Evolutionary conservation across 768 basidiomycete species (phyloP).

Genomic region (Termitomyces sp.): DNA sequence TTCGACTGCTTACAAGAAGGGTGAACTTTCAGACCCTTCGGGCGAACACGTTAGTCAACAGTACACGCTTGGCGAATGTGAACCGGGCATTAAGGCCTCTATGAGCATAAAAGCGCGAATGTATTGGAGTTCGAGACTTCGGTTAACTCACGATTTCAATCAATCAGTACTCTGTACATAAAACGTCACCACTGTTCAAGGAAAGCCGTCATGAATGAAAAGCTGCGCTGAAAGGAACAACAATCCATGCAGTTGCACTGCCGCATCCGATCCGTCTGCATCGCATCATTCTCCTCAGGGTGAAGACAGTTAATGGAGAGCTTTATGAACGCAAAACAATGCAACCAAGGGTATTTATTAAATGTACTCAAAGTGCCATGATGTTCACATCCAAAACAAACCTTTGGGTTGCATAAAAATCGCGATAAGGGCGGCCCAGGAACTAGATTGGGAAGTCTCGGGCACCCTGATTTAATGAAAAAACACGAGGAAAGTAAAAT

Average conservation of each 20-base stretch:
- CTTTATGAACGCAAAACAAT: not conserved
- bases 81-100: constrained; percentile 15
- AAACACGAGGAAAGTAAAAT: constrained; percentile 10
- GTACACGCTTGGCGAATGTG: constrained; percentile 7
- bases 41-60: constrained; percentile 10
- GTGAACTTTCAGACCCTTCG: constrained; percentile 10
- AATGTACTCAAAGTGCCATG: too few relatives aligned
- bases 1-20: constrained; percentile 7
- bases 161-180: constrained; percentile 16
- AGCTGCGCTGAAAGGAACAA: constrained; percentile 5
- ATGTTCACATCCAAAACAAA: not conserved
- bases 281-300: constrained; percentile 15
- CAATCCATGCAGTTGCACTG: constrained; percentile 1
- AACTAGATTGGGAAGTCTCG: constrained; percentile 5
- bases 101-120: constrained; percentile 10
- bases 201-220: constrained; percentile 11
- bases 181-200: constrained; percentile 10
- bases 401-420: constrained; percentile 24
- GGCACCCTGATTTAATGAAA: constrained; percentile 5
- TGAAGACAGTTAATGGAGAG: not conserved
- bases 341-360: too few relatives aligned
- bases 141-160: constrained; percentile 13
- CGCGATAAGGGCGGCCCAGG: constrained; percentile 25
- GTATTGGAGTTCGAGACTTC: constrained; percentile 8
- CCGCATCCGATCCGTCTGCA: constrained; percentile 12